Conservation (phyloP, 805 yeast genomes). For the Saturnispora quitensis region DNA sequence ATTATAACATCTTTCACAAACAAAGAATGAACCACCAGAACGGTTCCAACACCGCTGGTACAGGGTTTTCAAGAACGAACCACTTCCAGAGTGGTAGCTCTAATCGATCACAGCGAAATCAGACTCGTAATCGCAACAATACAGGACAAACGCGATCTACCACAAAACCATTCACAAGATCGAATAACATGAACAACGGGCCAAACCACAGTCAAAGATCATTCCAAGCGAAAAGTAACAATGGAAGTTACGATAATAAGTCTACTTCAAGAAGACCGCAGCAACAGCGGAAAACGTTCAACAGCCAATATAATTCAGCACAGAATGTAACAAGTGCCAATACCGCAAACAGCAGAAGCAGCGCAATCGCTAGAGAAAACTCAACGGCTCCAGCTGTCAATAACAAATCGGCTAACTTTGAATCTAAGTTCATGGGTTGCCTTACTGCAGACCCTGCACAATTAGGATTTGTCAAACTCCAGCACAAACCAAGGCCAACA, state of each 20-base stretch:
- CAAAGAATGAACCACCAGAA: conserved; percentile 1
- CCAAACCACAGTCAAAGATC: not conserved
- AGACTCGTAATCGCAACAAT: not conserved
- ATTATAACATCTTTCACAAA: not conserved
- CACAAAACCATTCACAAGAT: not conserved
- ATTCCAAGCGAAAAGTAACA: not conserved
- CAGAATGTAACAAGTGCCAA: not conserved
- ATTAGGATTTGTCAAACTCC: conserved; percentile 22
- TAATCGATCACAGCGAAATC: not conserved
- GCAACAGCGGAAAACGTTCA: not conserved
- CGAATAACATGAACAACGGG: not conserved
- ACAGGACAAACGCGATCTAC: not conserved
- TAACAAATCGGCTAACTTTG: conserved; percentile 12
- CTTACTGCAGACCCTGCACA: conserved; percentile 22
- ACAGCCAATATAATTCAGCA: not conserved
- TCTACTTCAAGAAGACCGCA: not conserved
- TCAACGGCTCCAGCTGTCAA: not conserved
- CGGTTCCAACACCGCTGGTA: not conserved
- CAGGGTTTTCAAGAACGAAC: not conserved
- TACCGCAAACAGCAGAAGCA: not conserved
- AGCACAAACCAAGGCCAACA: conserved; percentile 13
- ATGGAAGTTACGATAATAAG: not conserved
- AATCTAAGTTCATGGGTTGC: conserved; percentile 24
- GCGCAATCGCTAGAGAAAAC: too few species aligned
- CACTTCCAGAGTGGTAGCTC: not conserved